A percentile compares a stretch with the other conserved stretches of the same genome.
Conservation (phyloP, 2,329 filamentous ascomycete genomes). For the Nothophoma quercina region DNA sequence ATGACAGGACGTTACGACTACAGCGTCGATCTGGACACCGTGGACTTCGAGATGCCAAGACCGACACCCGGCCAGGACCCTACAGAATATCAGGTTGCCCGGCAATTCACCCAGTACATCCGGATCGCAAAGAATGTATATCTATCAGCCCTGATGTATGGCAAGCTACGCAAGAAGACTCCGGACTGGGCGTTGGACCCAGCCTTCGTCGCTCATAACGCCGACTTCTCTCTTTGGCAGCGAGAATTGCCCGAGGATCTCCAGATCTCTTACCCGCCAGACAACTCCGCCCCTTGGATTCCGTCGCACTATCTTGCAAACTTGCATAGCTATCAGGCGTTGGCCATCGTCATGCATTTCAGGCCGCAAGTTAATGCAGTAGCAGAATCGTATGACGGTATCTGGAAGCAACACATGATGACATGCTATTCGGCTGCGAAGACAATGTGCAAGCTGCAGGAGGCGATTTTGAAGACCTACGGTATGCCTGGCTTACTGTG, state of each 20-base stretch:
- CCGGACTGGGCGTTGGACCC: constrained; percentile 90
- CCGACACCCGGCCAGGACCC: constrained; percentile 73
- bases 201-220: constrained; percentile 79
- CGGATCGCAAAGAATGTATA: constrained; percentile 80
- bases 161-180: constrained; percentile 74
- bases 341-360: constrained; percentile 85
- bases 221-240: constrained; percentile 78
- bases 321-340: constrained; percentile 86
- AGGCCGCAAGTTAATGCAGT: constrained; percentile 80
- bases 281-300: constrained; percentile 83
- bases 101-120: constrained; percentile 84
- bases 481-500: constrained; percentile 82
- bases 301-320: constrained; percentile 89
- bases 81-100: constrained; percentile 77
- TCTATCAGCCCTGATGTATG: constrained; percentile 77
- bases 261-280: constrained; percentile 76
- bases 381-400: constrained; percentile 77
- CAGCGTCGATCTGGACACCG: constrained; percentile 74
- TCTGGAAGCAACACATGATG: constrained; percentile 89
- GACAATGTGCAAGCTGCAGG: constrained; percentile 83
- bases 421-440: constrained; percentile 87
- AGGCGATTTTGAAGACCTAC: constrained; percentile 78
- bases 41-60: constrained; percentile 75
- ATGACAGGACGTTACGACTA: constrained; percentile 72
- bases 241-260: constrained; percentile 80